Base-by-base conservation (phyloP, 805 yeast species). In the Starmerella roubikii region DNA sequence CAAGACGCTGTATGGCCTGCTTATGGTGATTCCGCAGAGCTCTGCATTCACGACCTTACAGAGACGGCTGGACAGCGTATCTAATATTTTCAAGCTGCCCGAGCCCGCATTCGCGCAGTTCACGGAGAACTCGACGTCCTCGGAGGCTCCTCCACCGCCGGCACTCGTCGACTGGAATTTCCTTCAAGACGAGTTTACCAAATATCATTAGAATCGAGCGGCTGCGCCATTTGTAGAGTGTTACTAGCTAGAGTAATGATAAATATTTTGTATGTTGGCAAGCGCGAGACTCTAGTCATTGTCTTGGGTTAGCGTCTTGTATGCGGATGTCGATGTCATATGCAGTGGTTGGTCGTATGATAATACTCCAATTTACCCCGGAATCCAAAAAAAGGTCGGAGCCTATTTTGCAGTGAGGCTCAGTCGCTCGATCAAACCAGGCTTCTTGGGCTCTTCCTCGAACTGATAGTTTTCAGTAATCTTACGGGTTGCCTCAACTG, bases 21-120 rank as follows among this genome's bases (percentile, higher is more conserved):
- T 91, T 42, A 91, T 91, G 98, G 67, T 91, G 4, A 60, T 91
- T 35, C 98, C 98, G 0, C 98, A 91, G 56, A 83, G 95, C 0
- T 71, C 82, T 11, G 94, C 97, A 0, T 91, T 83, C 55, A 74
- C 71, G n/a, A 74, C 81, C 0, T 65, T 91, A 47, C 78, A 78
- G 47, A 81, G 78, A 51, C 67, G 98, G 43, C 65, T 91, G 36
- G 71, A 71, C 35, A 66, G 81, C 27, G 69, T 79, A 17, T 52
- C 62, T 6, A 54, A 59, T 3, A 54, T 62, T 32, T 62, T 61
- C 5, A 53, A 52, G 29, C 48, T 62, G 24, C 60, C 59, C 25
- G 35, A 24, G n/a, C 36, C 36, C 19, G 8, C 11, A 7, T 17
- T 4, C 18, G 31, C 11, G 6, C 18, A 17, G 10, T 8, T 22